phyloP scores from a whole-genome alignment of 1,284 basidiomycete species.

The Pisolithus thermaeus region DNA sequence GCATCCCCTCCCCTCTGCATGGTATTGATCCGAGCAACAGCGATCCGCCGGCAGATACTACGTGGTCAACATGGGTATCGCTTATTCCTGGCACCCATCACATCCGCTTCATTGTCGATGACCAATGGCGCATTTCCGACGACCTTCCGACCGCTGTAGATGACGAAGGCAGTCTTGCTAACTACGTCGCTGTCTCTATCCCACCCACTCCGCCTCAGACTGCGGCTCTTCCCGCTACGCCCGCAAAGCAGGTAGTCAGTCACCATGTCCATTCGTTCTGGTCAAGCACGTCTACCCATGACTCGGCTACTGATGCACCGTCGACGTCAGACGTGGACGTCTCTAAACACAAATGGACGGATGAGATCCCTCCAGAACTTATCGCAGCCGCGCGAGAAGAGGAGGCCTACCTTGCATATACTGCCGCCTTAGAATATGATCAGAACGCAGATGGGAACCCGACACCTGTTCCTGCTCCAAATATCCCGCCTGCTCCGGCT shows the following conservation, averaged over 20 bases:
- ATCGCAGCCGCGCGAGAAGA: constrained; percentile 79
- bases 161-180: constrained; percentile 91
- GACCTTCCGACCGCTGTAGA: constrained; percentile 90
- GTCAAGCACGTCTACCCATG: constrained; percentile 33
- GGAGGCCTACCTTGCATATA: constrained; percentile 61
- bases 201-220: constrained; percentile 30
- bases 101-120: constrained; percentile 94
- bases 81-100: constrained; percentile 92
- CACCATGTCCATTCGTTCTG: constrained; percentile 29
- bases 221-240: constrained; percentile 28
- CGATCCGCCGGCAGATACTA: constrained; percentile 29
- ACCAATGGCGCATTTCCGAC: constrained; percentile 73
- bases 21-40: constrained; percentile 17
- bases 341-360: constrained; percentile 59
- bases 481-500: constrained; percentile 79
- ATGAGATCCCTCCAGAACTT: constrained; percentile 68
- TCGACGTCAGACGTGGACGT: constrained; percentile 21
- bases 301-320: constrained; percentile 19
- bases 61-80: constrained; percentile 43
- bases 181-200: constrained; percentile 70
- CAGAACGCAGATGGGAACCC: constrained; percentile 17
- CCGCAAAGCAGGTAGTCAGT: constrained; percentile 30
- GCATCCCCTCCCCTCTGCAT: constrained; percentile 6
- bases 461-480: constrained; percentile 50
- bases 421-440: constrained; percentile 29